phyloP scores from a whole-genome alignment of 768 basidiomycete genomes.

The Agaricus subrufescens region DNA sequence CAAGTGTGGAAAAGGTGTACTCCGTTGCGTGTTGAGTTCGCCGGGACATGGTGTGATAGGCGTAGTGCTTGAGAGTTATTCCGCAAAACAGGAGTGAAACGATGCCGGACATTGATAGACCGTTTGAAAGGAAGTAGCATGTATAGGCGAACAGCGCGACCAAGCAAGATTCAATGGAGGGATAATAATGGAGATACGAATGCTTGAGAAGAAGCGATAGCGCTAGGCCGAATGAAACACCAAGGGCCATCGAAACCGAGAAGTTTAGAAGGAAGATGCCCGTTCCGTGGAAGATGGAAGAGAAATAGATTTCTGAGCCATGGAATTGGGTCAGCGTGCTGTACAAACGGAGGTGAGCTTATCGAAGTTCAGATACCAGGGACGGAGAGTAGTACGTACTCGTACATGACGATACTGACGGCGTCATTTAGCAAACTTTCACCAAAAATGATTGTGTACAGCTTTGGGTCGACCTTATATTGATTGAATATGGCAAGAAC shows the following conservation, averaged over 20 bases:
- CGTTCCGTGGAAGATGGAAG: conserved; percentile 91
- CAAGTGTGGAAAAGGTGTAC: conserved; percentile 92
- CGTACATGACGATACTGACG: conserved; percentile 99
- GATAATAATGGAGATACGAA: conserved; percentile 79
- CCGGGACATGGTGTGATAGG: conserved; percentile 99
- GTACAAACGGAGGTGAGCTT: background rate
- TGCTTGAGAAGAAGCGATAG: conserved; percentile 95
- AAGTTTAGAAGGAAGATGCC: conserved; percentile 97
- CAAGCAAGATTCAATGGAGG: conserved; percentile 96
- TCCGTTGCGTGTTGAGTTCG: conserved; percentile 92
- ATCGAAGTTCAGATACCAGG: background rate
- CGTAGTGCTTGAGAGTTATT: conserved; percentile 98
- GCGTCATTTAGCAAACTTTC: conserved; percentile 97
- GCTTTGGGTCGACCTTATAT: conserved; percentile 96
- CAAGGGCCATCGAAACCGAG: conserved; percentile 90
- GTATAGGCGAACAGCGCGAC: conserved; percentile 94
- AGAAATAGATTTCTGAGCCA: conserved; percentile 79
- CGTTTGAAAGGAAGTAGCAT: conserved; percentile 99
- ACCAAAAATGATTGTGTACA: conserved; percentile 96
- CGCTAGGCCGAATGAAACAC: conserved; percentile 84
- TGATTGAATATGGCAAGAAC: conserved; percentile 98
- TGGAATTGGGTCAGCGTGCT: conserved; percentile 93
- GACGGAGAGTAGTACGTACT: conserved; percentile 55
- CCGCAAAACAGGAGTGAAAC: conserved; percentile 98
- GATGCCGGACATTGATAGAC: conserved; percentile 90